These are phyloP conservation scores for Isoetes taiwanensis DNA, from an alignment of 75 land plant genomes.

Conservation along the genomic window DNA sequence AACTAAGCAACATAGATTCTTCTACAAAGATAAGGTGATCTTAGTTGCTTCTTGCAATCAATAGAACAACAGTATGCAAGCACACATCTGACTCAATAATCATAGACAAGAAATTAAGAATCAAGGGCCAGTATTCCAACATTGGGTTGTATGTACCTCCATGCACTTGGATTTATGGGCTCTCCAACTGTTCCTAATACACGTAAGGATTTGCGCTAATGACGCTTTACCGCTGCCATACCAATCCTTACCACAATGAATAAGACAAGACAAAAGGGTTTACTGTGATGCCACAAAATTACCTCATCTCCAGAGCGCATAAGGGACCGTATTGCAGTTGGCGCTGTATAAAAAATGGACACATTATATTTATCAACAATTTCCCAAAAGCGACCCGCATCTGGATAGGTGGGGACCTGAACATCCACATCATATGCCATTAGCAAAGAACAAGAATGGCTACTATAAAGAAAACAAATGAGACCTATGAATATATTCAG, in stretches of 20 bases:
- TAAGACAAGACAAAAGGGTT: neutral
- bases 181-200: constrained; percentile 97
- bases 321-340: constrained; percentile 80
- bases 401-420: constrained; percentile 85
- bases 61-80: too few species aligned
- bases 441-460: neutral
- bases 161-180: constrained; percentile 96
- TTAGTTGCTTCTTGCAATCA: too few species aligned
- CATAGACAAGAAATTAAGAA: too few species aligned
- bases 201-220: constrained; percentile 84
- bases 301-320: constrained; percentile 85
- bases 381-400: constrained; percentile 92
- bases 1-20: too few species aligned
- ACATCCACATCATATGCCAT: neutral
- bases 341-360: constrained; percentile 88
- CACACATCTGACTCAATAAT: too few species aligned
- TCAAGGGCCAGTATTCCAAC: too few species aligned
- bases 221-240: constrained; percentile 63
- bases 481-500: neutral
- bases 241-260: neutral
- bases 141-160: constrained; percentile 68
- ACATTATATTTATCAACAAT: constrained; percentile 93
- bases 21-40: too few species aligned
- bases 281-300: neutral
- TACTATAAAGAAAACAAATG: neutral